Conservation (phyloP, 345 rosid species). For the Brassica cretica region DNA sequence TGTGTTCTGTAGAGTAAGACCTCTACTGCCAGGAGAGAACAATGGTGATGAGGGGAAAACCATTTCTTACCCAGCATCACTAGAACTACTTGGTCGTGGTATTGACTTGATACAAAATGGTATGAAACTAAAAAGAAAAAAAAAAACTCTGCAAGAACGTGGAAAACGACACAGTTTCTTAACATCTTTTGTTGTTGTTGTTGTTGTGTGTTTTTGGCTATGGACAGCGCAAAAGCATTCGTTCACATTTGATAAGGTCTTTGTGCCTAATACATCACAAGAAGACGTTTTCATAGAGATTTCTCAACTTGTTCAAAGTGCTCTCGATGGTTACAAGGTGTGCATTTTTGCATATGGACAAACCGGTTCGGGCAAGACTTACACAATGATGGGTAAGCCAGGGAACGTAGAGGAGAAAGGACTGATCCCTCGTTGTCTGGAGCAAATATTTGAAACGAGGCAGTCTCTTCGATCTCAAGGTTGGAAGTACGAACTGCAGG, state of each 20-base stretch:
- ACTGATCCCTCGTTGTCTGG: conserved; percentile 82
- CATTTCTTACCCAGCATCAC: conserved; percentile 68
- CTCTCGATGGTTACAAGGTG: conserved; percentile 99
- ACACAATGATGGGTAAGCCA: conserved; percentile 97
- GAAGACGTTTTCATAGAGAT: conserved; percentile 89
- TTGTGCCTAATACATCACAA: conserved; percentile 70
- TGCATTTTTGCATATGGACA: conserved; percentile 99
- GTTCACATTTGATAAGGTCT: conserved; percentile 86
- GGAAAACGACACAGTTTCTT: background rate
- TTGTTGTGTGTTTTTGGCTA: background rate
- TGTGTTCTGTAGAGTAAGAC: conserved; percentile 96
- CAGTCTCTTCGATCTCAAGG: conserved; percentile 86
- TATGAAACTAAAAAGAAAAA: conserved; percentile 23
- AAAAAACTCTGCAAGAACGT: background rate
- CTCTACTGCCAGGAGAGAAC: conserved; percentile 71
- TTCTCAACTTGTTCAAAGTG: conserved; percentile 97
- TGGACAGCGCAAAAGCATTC: conserved; percentile 79
- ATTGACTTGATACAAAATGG: conserved; percentile 81
- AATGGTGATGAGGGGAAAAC: conserved; percentile 54
- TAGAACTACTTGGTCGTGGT: conserved; percentile 75
- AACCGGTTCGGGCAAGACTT: conserved; percentile 96
- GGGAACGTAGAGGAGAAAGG: conserved; percentile 73
- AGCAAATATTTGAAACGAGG: conserved; percentile 89
- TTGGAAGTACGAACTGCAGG: conserved; percentile 99
- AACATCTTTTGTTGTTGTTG: background rate